phyloP scores from a whole-genome alignment of 1,284 basidiomycete genomes.

The Apiotrichum domesticum region DNA sequence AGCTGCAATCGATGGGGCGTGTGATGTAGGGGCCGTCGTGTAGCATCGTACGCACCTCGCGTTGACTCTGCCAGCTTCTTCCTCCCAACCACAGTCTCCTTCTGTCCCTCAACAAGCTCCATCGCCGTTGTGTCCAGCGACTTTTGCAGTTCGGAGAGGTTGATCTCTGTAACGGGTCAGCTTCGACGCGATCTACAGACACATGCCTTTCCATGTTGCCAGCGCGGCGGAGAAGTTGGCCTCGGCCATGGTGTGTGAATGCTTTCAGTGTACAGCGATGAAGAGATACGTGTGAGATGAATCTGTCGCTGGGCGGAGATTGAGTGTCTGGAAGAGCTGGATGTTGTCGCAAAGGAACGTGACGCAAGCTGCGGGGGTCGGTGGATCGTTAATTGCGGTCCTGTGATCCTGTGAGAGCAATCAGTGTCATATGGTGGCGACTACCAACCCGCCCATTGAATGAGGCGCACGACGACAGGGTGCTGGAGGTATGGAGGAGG shows the following conservation, averaged over 20 bases:
- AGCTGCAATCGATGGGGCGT: neutral
- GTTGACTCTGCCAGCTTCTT: slow-evolving; percentile 90
- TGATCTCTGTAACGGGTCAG: slow-evolving; percentile 58
- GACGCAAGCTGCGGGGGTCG: neutral
- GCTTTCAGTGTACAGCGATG: neutral
- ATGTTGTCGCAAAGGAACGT: neutral
- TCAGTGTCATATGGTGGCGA: too few species aligned
- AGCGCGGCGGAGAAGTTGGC: slow-evolving; percentile 74
- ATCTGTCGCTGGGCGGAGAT: too few species aligned
- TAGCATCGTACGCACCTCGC: slow-evolving; percentile 58
- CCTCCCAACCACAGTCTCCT: slow-evolving; percentile 86
- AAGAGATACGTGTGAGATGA: too few species aligned
- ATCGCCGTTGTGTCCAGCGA: slow-evolving; percentile 81
- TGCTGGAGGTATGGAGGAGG: too few species aligned
- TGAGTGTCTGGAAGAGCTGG: too few species aligned
- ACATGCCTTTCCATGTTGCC: slow-evolving; percentile 75
- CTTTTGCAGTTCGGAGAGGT: slow-evolving; percentile 84
- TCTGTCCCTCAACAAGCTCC: slow-evolving; percentile 95
- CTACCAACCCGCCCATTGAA: too few species aligned
- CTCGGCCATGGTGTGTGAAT: slow-evolving; percentile 36
- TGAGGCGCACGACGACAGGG: too few species aligned
- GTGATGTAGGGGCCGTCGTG: neutral
- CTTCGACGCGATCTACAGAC: neutral
- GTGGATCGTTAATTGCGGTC: neutral
- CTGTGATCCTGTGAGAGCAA: too few species aligned